phyloP scores from a whole-genome alignment of 805 yeast species.

The Kodamaea leandrae region DNA sequence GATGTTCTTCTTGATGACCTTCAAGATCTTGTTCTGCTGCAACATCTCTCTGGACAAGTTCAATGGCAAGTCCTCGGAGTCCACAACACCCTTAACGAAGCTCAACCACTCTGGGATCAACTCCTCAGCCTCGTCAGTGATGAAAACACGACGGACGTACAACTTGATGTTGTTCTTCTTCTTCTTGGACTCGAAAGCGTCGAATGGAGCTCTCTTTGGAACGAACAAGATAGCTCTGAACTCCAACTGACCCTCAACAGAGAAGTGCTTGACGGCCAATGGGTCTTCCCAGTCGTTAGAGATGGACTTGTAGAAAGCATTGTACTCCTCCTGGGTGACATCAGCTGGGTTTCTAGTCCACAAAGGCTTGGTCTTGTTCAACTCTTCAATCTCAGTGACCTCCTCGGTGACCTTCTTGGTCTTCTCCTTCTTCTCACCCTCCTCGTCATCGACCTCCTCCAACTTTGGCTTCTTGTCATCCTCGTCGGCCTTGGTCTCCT shows the following conservation, averaged over 20 bases:
- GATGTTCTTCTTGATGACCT: constrained; percentile 98
- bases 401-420: constrained; percentile 87
- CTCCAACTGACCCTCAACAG: constrained; percentile 99
- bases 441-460: constrained; percentile 75
- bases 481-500: constrained; percentile 48
- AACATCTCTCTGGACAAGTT: constrained; percentile 99
- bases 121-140: constrained; percentile 99
- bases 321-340: constrained; percentile 96
- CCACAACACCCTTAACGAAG: constrained; percentile 98
- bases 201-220: constrained; percentile 99
- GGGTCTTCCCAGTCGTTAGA: constrained; percentile 99
- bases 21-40: constrained; percentile 99
- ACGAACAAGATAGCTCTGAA: constrained; percentile 96
- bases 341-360: constrained; percentile 99
- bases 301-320: constrained; percentile 98
- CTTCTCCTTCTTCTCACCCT: constrained; percentile 62
- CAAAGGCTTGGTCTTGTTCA: constrained; percentile 97
- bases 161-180: constrained; percentile 98
- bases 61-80: constrained; percentile 98
- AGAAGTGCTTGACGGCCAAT: constrained; percentile 98
- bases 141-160: constrained; percentile 98
- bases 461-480: constrained; percentile 67
- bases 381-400: constrained; percentile 95
- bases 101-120: constrained; percentile 98
- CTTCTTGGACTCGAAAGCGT: constrained; percentile 96